A percentile compares a stretch with the other conserved stretches of the same genome.
These are phyloP conservation scores for Cruciata laevipes DNA, from an alignment of 257 asterid genomes.

Conservation along the genomic window DNA sequence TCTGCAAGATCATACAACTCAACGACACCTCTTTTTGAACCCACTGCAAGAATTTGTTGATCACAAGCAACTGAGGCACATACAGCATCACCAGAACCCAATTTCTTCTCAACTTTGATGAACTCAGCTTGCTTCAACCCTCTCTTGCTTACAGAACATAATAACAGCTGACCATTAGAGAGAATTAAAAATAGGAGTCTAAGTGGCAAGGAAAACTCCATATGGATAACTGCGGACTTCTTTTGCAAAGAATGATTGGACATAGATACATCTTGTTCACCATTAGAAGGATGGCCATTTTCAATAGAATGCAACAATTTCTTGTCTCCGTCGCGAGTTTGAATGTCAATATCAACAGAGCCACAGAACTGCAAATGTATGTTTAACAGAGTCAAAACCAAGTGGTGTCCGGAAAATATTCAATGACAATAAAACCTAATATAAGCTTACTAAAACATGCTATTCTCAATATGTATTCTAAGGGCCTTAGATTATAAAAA, in stretches of 20 bases:
- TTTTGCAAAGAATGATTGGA: constrained; percentile 30
- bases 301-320: constrained; percentile 40
- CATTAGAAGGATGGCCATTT: constrained; percentile 56
- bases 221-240: constrained; percentile 54
- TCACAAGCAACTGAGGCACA: constrained; percentile 88
- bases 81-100: constrained; percentile 73
- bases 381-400: constrained; percentile 1
- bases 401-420: neutral
- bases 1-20: constrained; percentile 89
- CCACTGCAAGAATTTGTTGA: constrained; percentile 96
- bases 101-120: constrained; percentile 56
- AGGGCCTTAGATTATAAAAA: neutral
- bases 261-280: constrained; percentile 32
- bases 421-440: neutral
- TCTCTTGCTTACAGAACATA: constrained; percentile 84
- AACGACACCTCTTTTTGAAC: constrained; percentile 74
- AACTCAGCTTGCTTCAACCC: constrained; percentile 70
- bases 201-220: constrained; percentile 58
- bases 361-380: constrained; percentile 64
- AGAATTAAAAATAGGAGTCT: constrained; percentile 69
- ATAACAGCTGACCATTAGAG: constrained; percentile 70
- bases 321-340: constrained; percentile 37
- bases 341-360: constrained; percentile 50
- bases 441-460: neutral
- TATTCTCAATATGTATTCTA: neutral